Base-by-base conservation (phyloP, 163 green algal genomes). In the Smithsoniella earleae region DNA sequence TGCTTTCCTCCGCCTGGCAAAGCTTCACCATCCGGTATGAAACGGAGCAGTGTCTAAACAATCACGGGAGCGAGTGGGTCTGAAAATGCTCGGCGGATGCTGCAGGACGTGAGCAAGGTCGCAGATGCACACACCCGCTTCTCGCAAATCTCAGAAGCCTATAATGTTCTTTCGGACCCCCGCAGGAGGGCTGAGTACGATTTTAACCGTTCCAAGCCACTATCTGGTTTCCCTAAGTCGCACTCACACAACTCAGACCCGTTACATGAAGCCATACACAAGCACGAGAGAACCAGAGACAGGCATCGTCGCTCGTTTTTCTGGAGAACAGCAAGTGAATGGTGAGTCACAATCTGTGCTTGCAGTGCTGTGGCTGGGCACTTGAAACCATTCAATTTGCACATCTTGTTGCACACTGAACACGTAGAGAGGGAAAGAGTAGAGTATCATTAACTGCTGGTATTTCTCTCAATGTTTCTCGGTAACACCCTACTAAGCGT, bases 161-260 rank as follows among this genome's bases (percentile, higher is more conserved):
- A 69, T 33, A 69, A 69, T 34, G 58, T 69, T n/a, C 25, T 69
- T n/a, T 38, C n/a, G 27, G 58, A 69, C 58, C 58, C 58, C 3
- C n/a, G 43, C 16, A 38, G 3, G 8, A 30, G 58, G 10, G 58
- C 58, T 18, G 3, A 33, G 25, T 69, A 69, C 43, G 58, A 69
- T 33, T 0, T 69, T 22, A 18, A 40, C 6, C 58, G 58, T 16
- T 22, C 40, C 40, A 1, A 34, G 25, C 58, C 58, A 13, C 58
- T 34, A 8, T 33, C 18, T n/a, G 58, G 25, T 33, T 38, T 69
- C 34, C 8, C 16, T 13, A 30, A 10, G 1, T 30, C 31, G 8
- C 6, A 30, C 34, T n/a, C 8, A 30, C 40, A 40, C n/a, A 69
- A 16, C n/a, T 22, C 43, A 31, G 58, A 69, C 27, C 58, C 58